A percentile compares a stretch with the other conserved stretches of the same genome.
phyloP scores from a whole-genome alignment of 345 rosid genomes.

The Sisymbrium irio region DNA sequence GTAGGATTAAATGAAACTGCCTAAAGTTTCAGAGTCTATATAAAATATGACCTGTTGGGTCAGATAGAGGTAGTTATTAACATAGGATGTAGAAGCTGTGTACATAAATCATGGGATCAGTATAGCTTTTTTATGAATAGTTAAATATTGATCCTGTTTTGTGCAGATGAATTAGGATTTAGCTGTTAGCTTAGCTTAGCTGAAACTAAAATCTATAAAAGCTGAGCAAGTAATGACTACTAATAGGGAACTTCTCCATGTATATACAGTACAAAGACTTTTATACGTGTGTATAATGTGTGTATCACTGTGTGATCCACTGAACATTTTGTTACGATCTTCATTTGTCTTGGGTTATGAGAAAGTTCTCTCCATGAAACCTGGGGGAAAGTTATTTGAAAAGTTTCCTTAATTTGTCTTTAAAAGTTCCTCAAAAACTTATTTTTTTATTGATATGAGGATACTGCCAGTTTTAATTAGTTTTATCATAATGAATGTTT shows the following conservation, averaged over 20 bases:
- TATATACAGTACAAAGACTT: neutral
- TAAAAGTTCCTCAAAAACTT: too few species aligned
- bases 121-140: too few species aligned
- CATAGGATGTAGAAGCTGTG: neutral
- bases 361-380: conserved; percentile 3
- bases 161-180: neutral
- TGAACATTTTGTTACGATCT: neutral
- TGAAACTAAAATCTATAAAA: conserved; percentile 4
- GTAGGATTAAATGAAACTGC: neutral
- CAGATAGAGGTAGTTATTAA: conserved; percentile 10
- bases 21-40: neutral
- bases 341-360: neutral
- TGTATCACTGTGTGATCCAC: neutral
- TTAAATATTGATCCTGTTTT: neutral
- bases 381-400: neutral
- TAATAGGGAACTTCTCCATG: neutral
- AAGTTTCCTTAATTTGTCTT: neutral
- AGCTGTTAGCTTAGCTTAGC: conserved; percentile 2
- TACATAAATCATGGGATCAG: conserved; percentile 17
- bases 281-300: neutral
- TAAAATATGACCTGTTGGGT: neutral
- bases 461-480: neutral
- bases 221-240: conserved; percentile 1
- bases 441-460: too few species aligned
- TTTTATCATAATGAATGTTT: neutral